Conservation (phyloP, 768 basidiomycete species). For the Podaxis sp. region DNA sequence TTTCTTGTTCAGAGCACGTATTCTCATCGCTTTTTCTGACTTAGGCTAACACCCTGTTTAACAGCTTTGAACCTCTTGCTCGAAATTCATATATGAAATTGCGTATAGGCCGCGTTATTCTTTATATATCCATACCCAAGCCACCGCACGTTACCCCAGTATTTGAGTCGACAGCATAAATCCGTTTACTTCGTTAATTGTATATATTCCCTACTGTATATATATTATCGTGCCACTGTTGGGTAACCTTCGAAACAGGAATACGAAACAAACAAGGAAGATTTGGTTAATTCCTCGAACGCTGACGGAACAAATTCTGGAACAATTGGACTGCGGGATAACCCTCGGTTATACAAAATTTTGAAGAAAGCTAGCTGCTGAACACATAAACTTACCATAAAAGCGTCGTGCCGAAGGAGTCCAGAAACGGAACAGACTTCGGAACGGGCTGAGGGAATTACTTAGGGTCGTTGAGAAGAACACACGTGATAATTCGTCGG, state of each 20-base stretch:
- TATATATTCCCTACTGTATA: not conserved
- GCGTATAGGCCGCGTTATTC: not conserved
- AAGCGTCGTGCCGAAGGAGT: too few species aligned
- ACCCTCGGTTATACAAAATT: too few species aligned
- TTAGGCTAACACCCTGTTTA: not conserved
- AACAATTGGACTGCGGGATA: too few species aligned
- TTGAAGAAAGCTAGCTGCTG: too few species aligned
- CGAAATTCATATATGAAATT: not conserved
- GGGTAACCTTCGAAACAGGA: too few species aligned
- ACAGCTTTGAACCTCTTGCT: not conserved
- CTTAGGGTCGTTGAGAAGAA: not conserved
- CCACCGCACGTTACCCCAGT: too few species aligned
- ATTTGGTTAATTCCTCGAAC: too few species aligned
- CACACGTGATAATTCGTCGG: not conserved
- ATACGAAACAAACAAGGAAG: too few species aligned
- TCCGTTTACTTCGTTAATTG: not conserved
- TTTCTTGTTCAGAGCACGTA: slow-evolving; percentile 57
- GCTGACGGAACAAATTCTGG: too few species aligned
- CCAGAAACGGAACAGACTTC: not conserved
- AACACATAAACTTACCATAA: too few species aligned
- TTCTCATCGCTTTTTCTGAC: not conserved
- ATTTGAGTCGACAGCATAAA: too few species aligned
- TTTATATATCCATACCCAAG: not conserved
- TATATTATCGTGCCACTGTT: too few species aligned
- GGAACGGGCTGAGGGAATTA: not conserved